Percentiles rank a stretch among this genome's conserved stretches.
These are phyloP conservation scores for Hypoxylon sp. DNA, from an alignment of 2,329 filamentous ascomycete genomes.

Conservation along the genomic window DNA sequence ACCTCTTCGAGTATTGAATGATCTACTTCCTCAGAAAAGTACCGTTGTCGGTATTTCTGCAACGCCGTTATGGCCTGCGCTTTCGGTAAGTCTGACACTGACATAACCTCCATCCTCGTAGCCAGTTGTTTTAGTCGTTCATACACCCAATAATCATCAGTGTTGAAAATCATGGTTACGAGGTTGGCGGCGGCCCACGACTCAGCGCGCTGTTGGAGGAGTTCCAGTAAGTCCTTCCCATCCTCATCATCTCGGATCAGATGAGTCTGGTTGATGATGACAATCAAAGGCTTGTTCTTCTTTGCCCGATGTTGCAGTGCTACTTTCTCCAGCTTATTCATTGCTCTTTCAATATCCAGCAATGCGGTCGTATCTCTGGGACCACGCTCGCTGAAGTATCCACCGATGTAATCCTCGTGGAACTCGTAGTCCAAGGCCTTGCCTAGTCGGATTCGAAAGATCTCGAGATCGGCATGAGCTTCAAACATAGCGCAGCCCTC, in stretches of 20 bases:
- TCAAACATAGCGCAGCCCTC: conserved; percentile 96
- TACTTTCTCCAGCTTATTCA: conserved; percentile 98
- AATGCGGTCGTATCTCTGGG: conserved; percentile 92
- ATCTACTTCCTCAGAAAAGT: conserved; percentile 75
- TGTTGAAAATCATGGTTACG: conserved; percentile 94
- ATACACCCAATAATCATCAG: conserved; percentile 98
- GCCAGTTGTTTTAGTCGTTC: conserved; percentile 93
- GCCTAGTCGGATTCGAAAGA: conserved; percentile 92
- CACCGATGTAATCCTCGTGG: conserved; percentile 97
- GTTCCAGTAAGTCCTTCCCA: conserved; percentile 91
- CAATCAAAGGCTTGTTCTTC: conserved; percentile 79
- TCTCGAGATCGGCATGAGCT: conserved; percentile 93
- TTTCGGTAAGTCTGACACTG: conserved; percentile 87
- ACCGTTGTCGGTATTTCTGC: conserved; percentile 82
- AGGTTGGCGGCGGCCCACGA: conserved; percentile 95
- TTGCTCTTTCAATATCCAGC: conserved; percentile 93
- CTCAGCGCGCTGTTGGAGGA: conserved; percentile 95
- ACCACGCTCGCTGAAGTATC: conserved; percentile 93
- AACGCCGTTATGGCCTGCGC: conserved; percentile 82
- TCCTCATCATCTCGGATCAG: conserved; percentile 92
- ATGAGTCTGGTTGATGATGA: conserved; percentile 96
- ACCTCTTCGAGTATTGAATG: conserved; percentile 77
- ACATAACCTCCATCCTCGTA: conserved; percentile 93
- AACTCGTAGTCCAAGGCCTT: conserved; percentile 97
- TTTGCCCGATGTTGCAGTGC: conserved; percentile 78